Base-by-base conservation (phyloP, 2,329 filamentous ascomycete species). In the Tolypocladium guangdongense region DNA sequence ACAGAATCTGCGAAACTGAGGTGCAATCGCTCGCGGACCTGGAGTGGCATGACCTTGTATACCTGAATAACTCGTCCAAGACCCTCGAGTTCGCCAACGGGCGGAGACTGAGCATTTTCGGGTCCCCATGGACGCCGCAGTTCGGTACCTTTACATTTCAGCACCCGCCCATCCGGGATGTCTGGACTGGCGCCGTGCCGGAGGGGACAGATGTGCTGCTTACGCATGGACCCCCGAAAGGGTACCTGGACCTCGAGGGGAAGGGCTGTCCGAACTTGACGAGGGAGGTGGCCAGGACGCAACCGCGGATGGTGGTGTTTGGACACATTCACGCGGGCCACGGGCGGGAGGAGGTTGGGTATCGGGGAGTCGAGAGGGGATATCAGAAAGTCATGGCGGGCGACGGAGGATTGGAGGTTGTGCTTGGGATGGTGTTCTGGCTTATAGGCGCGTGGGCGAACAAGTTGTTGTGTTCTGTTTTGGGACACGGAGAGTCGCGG, bases 121-220 rank as follows among this genome's bases (percentile, higher is more conserved):
- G 70, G 4, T 69, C 65, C 32, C 71, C 70, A 0, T 57, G 54
- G 46, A 66, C 70, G 6, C 60, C 62, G 8, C 57, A 54, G 14
- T 61, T 64, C 43, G 70, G 68, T 4, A 67, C 57, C 35, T 74
- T 65, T 64, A 71, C 70, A 0, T 76, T 75, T 49, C 71, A 74
- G 55, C 57, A 60, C 1, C 62, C 63, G 1, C 69, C 72, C 53
- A 61, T 74, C n/a, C 27, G 27, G 27, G 27, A 27, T 27, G 27
- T 27, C 27, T 27, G 27, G 27, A 27, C 27, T 27, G 27, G 27
- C 27, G 27, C 27, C 27, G 27, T 27, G 27, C 27, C 27, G 3
- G 27, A 27, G 27, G 27, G 27, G 27, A 6, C 27, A 6, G 3
- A 27, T 27, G 27, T 27, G 27, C 53, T 73, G 2, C 55, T 74